Conservation (phyloP, 129 eudicot species). For the Smallanthus sonchifolius region DNA sequence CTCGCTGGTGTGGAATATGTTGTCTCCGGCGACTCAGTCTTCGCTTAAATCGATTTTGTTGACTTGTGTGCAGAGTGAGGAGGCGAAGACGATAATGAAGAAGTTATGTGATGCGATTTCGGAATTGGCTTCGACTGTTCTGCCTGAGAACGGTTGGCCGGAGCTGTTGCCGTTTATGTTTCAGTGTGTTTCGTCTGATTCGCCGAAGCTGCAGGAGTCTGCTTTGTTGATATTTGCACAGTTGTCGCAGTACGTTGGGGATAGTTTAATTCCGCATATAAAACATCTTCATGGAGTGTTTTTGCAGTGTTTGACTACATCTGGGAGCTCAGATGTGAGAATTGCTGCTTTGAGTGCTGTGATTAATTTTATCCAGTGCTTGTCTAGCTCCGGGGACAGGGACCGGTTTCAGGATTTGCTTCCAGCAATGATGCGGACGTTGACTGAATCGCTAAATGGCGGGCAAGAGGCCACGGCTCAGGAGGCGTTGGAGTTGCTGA, state of each 20-base stretch:
- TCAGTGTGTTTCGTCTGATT: conserved; percentile 72
- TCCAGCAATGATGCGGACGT: conserved; percentile 90
- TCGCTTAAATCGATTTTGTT: conserved; percentile 63
- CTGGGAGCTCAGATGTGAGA: conserved; percentile 62
- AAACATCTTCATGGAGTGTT: conserved; percentile 77
- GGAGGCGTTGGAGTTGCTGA: conserved; percentile 87
- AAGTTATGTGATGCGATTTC: conserved; percentile 91
- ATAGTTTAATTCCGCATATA: conserved; percentile 52
- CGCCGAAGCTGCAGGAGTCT: conserved; percentile 62
- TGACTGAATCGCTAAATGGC: conserved; percentile 79
- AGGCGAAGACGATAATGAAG: conserved; percentile 62
- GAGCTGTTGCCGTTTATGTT: conserved; percentile 93
- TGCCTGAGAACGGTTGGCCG: conserved; percentile 82
- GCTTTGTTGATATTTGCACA: conserved; percentile 88
- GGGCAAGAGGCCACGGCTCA: conserved; percentile 92
- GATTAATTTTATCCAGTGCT: conserved; percentile 87
- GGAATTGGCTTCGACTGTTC: conserved; percentile 73
- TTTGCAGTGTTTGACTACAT: conserved; percentile 53
- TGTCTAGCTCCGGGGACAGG: conserved; percentile 51
- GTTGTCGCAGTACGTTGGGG: conserved; percentile 85
- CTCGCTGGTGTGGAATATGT: conserved; percentile 64
- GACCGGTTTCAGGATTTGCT: conserved; percentile 95
- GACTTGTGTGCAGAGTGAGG: conserved; percentile 57
- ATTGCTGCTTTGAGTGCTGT: conserved; percentile 92
- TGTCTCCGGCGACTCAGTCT: conserved; percentile 51